These are phyloP conservation scores for Trapa incisa DNA, from an alignment of 345 rosid species.

Conservation along the genomic window DNA sequence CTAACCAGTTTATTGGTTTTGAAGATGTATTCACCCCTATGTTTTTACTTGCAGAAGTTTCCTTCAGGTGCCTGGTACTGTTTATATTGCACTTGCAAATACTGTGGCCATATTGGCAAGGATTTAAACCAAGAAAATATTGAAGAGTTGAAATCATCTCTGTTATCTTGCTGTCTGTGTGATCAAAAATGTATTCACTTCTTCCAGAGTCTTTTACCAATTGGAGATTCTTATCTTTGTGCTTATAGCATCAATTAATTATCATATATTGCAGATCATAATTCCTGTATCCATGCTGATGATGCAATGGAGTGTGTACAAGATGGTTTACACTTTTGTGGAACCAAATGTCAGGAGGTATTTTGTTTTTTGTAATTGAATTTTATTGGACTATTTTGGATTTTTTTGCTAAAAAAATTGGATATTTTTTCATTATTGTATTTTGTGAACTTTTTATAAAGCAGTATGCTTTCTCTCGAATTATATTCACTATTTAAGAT, in stretches of 20 bases:
- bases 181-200: conserved; percentile 64
- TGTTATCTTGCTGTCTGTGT: conserved; percentile 46
- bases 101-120: conserved; percentile 43
- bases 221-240: neutral
- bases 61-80: conserved; percentile 91
- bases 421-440: neutral
- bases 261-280: conserved; percentile 56
- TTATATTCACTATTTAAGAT: neutral
- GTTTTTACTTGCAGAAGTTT: conserved; percentile 41
- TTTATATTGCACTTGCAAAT: conserved; percentile 77
- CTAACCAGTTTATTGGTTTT: neutral
- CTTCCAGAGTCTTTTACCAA: neutral
- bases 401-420: neutral
- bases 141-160: conserved; percentile 13
- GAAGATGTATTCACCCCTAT: conserved; percentile 4
- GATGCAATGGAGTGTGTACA: conserved; percentile 21
- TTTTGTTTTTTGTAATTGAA: neutral
- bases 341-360: conserved; percentile 80
- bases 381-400: too few relatives aligned
- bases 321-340: conserved; percentile 45
- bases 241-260: conserved; percentile 5
- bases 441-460: too few relatives aligned
- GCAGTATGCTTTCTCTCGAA: conserved; percentile 1
- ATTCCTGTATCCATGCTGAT: conserved; percentile 31
- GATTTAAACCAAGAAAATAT: conserved; percentile 17